Conservation (phyloP, 306 rosid genomes). For the Citrullus mucosospermus region DNA sequence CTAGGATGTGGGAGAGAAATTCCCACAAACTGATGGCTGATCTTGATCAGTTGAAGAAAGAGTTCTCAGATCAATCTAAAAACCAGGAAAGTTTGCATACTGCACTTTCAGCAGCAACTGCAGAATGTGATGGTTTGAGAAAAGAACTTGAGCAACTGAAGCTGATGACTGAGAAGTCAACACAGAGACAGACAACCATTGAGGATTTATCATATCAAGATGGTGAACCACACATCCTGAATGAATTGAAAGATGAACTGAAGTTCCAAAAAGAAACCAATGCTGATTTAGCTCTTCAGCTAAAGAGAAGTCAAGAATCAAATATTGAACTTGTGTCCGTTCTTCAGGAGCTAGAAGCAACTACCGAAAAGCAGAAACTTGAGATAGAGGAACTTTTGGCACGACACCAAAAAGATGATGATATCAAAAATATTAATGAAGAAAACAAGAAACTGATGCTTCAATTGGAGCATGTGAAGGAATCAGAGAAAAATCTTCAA, state of each 20-base stretch:
- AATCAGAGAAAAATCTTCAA: constrained; percentile 47
- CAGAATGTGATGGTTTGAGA: constrained; percentile 35
- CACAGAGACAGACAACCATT: constrained; percentile 18
- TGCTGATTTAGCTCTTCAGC: constrained; percentile 61
- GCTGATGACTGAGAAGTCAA: constrained; percentile 24
- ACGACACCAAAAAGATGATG: constrained; percentile 29
- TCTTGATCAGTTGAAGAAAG: constrained; percentile 48
- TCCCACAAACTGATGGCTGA: constrained; percentile 73
- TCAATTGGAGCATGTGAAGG: constrained; percentile 46
- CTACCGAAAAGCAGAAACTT: constrained; percentile 47
- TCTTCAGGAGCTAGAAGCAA: constrained; percentile 84
- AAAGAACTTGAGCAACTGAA: constrained; percentile 48
- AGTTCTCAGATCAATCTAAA: constrained; percentile 50
- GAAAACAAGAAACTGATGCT: constrained; percentile 32
- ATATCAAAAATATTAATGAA: constrained; percentile 33
- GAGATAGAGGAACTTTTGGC: constrained; percentile 55
- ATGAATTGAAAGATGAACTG: constrained; percentile 52
- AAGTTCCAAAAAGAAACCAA: constrained; percentile 64
- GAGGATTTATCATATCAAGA: constrained; percentile 26
- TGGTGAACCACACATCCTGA: constrained; percentile 28
- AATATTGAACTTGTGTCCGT: constrained; percentile 77
- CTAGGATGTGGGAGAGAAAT: constrained; percentile 94
- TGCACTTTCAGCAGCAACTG: constrained; percentile 46
- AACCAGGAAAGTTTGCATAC: constrained; percentile 30
- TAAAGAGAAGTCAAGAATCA: constrained; percentile 73